A percentile compares a stretch with the other conserved stretches of the same genome.
Evolutionary conservation across 352 stramenopile species (phyloP).

Genomic region (Phytophthora capsici): DNA sequence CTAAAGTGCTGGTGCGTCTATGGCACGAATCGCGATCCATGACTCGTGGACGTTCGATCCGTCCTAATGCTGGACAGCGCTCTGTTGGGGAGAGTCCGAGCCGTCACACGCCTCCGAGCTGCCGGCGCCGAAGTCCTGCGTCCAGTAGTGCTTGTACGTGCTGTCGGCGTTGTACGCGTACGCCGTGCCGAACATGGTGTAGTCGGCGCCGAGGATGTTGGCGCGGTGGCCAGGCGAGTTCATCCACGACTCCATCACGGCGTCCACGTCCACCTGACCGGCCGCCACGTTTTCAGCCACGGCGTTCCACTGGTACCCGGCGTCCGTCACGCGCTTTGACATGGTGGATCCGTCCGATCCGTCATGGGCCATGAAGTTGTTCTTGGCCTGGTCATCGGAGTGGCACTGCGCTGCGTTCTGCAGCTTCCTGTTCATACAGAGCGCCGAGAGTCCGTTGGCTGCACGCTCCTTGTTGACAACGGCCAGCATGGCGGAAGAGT

Average conservation of each 20-base stretch:
- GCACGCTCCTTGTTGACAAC: constrained; percentile 51
- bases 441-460: constrained; percentile 28
- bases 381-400: constrained; percentile 43
- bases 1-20: neutral
- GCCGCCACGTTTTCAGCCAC: constrained; percentile 40
- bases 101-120: constrained; percentile 35
- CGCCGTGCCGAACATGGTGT: constrained; percentile 44
- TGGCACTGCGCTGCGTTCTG: constrained; percentile 24
- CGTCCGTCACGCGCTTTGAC: constrained; percentile 35
- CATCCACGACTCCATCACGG: constrained; percentile 42
- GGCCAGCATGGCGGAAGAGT: constrained; percentile 34
- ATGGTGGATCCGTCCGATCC: constrained; percentile 47
- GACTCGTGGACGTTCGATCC: constrained; percentile 9
- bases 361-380: constrained; percentile 53
- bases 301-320: constrained; percentile 48
- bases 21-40: no score
- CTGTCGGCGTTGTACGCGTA: constrained; percentile 30
- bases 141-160: constrained; percentile 54
- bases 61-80: constrained; percentile 5
- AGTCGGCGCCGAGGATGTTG: constrained; percentile 34
- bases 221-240: constrained; percentile 25
- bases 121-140: constrained; percentile 49
- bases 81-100: neutral
- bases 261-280: constrained; percentile 31
- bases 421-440: constrained; percentile 50